Evolutionary conservation across 2,329 filamentous ascomycete species (phyloP), one percentile per base, ranked within the genome.

Genomic region (Aschersonia sp.): DNA sequence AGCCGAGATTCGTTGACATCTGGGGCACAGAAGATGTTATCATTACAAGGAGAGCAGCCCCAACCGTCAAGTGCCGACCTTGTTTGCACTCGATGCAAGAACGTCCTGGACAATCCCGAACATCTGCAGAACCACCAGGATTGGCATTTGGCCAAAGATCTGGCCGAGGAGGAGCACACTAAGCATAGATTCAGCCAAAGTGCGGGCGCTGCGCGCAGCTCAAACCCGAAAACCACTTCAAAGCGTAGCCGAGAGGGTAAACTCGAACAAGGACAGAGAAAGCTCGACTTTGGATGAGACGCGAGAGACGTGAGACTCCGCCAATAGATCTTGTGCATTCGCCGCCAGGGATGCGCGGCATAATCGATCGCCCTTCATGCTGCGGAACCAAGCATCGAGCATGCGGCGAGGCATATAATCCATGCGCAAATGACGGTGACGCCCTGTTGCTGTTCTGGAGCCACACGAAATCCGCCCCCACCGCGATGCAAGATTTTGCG

Each of bases 121-220:
- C 73, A 75, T 55, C 60, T 79, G 44, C 75, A 81, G 54, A 89
- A 85, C 64, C 92, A 98, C 62, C 72, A 83, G 47, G 92, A 98
- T 63, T 97, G 89, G 83, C 92, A 98, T 66, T 83, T 95, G 65
- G 92, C 92, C 43, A 87, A 85, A 65, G 85, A 90, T 56, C 72
- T 98, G 32, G 82, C 89, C 53, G 75, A 80, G 2, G 64, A 72
- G 49, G 75, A 83, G 66, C 72, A 73, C 71, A 70, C 65, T 63
- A 68, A 55, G 50, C 57, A 62, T 51, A 57, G 63, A 68, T 69
- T 72, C 62, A 70, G 59, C 54, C 64, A 63, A 47, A 61, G 60
- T 50, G 52, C 57, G 53, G 53, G 55, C 52, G 49, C 60, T 55
- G 60, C 57, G 52, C 59, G 57, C 57, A 64, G 51, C 54, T 49